Evolutionary conservation across 2,329 filamentous ascomycete genomes (phyloP).

Genomic region (Fusarium sp.): DNA sequence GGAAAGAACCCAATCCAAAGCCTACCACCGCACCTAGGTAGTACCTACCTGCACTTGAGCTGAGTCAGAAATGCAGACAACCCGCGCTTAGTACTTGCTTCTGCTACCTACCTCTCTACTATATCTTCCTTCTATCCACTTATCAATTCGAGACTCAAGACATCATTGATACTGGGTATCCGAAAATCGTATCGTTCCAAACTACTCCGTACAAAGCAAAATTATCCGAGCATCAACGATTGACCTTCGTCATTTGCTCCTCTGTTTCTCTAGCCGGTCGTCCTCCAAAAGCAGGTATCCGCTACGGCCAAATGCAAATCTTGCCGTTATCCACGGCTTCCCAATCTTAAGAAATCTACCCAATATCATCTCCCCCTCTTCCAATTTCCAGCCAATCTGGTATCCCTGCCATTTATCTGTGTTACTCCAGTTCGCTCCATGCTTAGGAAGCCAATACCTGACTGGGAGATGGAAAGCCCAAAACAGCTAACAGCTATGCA

Average conservation of each 20-base stretch:
- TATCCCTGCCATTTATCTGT: slow-evolving; percentile 39
- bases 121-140: neutral
- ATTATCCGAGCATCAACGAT: slow-evolving; percentile 10
- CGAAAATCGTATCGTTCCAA: neutral
- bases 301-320: slow-evolving; percentile 42
- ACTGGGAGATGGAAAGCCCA: slow-evolving; percentile 15
- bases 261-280: slow-evolving; percentile 20
- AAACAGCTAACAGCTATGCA: slow-evolving; percentile 24
- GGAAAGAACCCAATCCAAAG: slow-evolving; percentile 27
- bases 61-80: neutral
- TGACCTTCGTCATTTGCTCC: slow-evolving; percentile 33
- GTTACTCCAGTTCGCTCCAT: slow-evolving; percentile 39
- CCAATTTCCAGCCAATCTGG: slow-evolving; percentile 26
- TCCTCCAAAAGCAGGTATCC: slow-evolving; percentile 31
- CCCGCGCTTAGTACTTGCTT: neutral
- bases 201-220: slow-evolving; percentile 14
- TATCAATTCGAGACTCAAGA: neutral
- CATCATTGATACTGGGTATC: neutral
- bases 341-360: slow-evolving; percentile 33
- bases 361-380: slow-evolving; percentile 40
- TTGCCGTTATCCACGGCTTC: slow-evolving; percentile 37
- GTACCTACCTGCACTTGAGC: neutral
- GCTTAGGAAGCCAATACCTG: slow-evolving; percentile 29
- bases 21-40: slow-evolving; percentile 16
- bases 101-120: neutral